Base-by-base conservation (phyloP, 768 basidiomycete species). In the Leccinum subgranulosum region DNA sequence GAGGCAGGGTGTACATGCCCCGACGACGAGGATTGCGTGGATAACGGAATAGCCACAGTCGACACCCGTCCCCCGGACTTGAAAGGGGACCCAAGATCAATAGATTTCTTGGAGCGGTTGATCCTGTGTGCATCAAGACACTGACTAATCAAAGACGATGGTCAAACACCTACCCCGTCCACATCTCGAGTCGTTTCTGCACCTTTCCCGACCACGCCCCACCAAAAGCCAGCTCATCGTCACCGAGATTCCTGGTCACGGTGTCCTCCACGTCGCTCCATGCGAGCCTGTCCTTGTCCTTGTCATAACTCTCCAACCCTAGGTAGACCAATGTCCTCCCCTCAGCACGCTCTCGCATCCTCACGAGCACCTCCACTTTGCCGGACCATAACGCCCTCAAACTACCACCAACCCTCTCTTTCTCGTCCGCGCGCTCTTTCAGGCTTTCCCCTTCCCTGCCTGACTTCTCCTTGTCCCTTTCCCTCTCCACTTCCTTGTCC, bases 161-260 rank as follows among this genome's bases (percentile, higher is more conserved):
- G 25, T 25, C 19, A 27, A 43, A 45, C 43, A 71, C 79, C 21
- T 54, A 82, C 81, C 74, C 75, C 19, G 80, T 62, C 81, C 79
- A 83, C 60, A 75, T 72, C 62, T 78, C 81, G 1, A 82, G 66
- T 71, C 78, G 81, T 46, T 74, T 74, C 64, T 79, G 77, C 51
- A 81, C 73, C 58, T 72, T 74, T 50, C 75, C 77, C 11, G 74
- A 72, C 75, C 74, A 78, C 39, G 59, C 70, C 59, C 73, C 75
- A 59, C 73, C 72, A 34, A 68, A 67, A 25, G 61, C 64, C 36
- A 69, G 52, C 23, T 76, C 71, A 27, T 74, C 72, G 46, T 75
- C 74, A 8, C 49, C 66, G 3, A 60, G 56, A 28, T 56, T 64
- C 60, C 64, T 72, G 39, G 58, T 55, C 46, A 57, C 54, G 2